Evolutionary conservation across 768 basidiomycete species (phyloP).

Genomic region (Rubroboletus satanas): DNA sequence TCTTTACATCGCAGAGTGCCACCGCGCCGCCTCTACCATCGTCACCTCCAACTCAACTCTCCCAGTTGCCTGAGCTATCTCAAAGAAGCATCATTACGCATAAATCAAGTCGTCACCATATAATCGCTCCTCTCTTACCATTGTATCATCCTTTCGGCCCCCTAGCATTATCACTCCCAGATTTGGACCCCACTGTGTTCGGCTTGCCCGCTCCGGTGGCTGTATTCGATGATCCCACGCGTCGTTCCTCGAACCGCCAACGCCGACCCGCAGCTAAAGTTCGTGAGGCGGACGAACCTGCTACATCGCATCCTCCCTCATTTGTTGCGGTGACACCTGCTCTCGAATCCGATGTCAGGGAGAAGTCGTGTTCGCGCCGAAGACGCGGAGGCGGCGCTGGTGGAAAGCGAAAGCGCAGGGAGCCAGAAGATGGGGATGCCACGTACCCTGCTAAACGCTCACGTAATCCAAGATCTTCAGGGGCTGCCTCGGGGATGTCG

Average conservation of each 20-base stretch:
- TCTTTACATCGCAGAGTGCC: conserved; percentile 16
- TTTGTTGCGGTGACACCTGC: conserved; percentile 2
- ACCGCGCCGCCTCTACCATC: conserved; percentile 10
- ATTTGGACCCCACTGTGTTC: conserved; percentile 53
- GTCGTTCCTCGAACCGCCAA: conserved; percentile 42
- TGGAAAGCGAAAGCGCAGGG: conserved; percentile 54
- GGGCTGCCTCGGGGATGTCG: conserved; percentile 13
- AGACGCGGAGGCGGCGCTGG: conserved; percentile 37
- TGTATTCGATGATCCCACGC: conserved; percentile 41
- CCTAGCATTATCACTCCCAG: conserved; percentile 62
- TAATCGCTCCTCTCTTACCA: conserved; percentile 48
- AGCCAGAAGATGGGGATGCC: conserved; percentile 58
- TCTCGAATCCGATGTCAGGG: conserved; percentile 34
- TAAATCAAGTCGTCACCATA: conserved; percentile 20
- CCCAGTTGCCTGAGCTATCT: conserved; percentile 11
- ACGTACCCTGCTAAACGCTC: conserved; percentile 72
- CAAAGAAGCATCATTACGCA: conserved; percentile 13
- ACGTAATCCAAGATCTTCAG: conserved; percentile 45
- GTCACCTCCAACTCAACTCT: conserved; percentile 12
- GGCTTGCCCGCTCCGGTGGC: conserved; percentile 51
- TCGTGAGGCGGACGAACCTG: conserved; percentile 43
- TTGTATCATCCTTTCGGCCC: conserved; percentile 65
- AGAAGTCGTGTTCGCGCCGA: conserved; percentile 50
- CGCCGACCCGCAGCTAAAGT: conserved; percentile 48
- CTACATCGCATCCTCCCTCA: conserved; percentile 6